phyloP scores from a whole-genome alignment of 2,329 filamentous ascomycete species.

The Pyricularia grisea region DNA sequence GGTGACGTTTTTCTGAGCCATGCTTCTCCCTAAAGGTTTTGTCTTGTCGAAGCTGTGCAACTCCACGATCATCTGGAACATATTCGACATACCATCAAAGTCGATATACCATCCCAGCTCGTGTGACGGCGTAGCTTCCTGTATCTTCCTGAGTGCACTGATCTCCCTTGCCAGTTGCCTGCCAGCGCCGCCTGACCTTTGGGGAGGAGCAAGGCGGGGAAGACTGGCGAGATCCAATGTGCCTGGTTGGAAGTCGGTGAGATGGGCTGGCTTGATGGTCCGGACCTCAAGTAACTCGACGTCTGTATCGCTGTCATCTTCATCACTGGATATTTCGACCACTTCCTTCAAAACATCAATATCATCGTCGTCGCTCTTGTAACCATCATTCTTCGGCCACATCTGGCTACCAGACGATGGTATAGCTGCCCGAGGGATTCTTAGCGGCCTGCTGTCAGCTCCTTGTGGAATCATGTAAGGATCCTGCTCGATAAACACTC shows the following conservation, averaged over 20 bases:
- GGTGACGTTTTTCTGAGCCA: slow-evolving; percentile 49
- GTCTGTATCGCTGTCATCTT: slow-evolving; percentile 19
- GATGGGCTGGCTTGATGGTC: neutral
- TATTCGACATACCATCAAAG: slow-evolving; percentile 53
- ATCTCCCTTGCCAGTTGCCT: slow-evolving; percentile 58
- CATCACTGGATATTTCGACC: slow-evolving; percentile 9
- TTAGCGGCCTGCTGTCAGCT: neutral
- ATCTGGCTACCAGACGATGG: neutral
- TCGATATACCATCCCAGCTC: slow-evolving; percentile 82
- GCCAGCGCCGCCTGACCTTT: slow-evolving; percentile 57
- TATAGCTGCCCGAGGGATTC: slow-evolving; percentile 1
- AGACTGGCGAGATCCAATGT: slow-evolving; percentile 52
- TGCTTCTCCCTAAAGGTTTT: slow-evolving; percentile 65
- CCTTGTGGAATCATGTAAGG: neutral
- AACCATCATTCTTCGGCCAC: neutral
- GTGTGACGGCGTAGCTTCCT: slow-evolving; percentile 47
- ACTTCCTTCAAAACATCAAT: neutral
- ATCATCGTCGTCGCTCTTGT: neutral
- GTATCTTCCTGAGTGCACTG: slow-evolving; percentile 51
- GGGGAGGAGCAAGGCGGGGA: slow-evolving; percentile 54
- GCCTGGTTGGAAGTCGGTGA: slow-evolving; percentile 53
- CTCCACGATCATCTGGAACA: slow-evolving; percentile 89
- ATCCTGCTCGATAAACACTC: neutral
- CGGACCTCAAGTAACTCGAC: slow-evolving; percentile 8
- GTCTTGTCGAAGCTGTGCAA: slow-evolving; percentile 68